Percentiles rank a stretch among this genome's conserved stretches.
These are phyloP conservation scores for Termitomyces sp. DNA, from an alignment of 768 basidiomycete genomes.

Conservation along the genomic window DNA sequence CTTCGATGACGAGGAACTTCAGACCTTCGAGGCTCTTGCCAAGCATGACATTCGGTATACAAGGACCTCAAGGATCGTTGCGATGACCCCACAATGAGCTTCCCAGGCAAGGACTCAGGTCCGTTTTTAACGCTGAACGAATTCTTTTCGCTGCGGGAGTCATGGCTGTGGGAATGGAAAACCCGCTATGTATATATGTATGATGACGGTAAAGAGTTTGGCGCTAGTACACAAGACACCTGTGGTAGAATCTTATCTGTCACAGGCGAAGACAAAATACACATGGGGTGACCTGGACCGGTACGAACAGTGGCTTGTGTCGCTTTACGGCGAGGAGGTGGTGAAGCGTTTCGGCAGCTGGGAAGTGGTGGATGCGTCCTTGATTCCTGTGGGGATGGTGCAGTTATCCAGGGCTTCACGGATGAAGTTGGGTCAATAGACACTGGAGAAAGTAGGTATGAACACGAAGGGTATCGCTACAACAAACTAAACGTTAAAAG, in stretches of 20 bases:
- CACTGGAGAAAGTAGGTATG: neutral
- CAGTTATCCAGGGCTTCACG: constrained; percentile 32
- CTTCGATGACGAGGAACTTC: neutral
- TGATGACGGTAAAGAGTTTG: constrained; percentile 1
- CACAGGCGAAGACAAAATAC: neutral
- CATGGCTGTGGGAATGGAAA: constrained; percentile 12
- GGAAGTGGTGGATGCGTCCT: constrained; percentile 34
- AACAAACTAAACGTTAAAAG: neutral
- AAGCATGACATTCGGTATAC: constrained; percentile 24
- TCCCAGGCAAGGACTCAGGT: neutral
- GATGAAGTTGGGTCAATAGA: constrained; percentile 28
- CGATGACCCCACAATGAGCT: neutral
- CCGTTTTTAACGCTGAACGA: constrained; percentile 14
- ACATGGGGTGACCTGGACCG: constrained; percentile 18
- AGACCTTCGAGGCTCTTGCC: constrained; percentile 18
- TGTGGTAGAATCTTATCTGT: neutral
- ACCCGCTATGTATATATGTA: constrained; percentile 5
- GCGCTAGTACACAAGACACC: constrained; percentile 2
- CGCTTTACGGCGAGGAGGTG: constrained; percentile 36
- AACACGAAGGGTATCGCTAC: neutral
- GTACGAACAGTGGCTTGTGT: constrained; percentile 34
- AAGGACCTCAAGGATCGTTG: neutral
- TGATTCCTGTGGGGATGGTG: constrained; percentile 41
- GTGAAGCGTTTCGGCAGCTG: constrained; percentile 35
- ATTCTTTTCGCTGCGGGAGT: constrained; percentile 11